Base-by-base conservation (phyloP, 306 rosid species). In the Cyclanthera cordifolia region DNA sequence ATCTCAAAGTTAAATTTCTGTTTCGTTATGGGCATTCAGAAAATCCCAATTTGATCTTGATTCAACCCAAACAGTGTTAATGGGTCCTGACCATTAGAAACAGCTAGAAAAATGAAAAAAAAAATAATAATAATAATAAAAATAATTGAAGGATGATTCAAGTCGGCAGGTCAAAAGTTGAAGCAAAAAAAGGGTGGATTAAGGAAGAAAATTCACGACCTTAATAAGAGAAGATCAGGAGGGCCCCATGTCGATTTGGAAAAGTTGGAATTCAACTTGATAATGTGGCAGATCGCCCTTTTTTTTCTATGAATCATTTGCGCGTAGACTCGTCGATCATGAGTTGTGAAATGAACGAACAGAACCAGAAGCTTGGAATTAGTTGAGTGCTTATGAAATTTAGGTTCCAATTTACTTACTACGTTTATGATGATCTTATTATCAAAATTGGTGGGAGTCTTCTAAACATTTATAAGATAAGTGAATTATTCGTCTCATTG, bases 121-220 rank as follows among this genome's bases (percentile, higher is more conserved):
- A n/a, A n/a, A n/a, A n/a, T n/a, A n/a, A n/a, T n/a, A n/a, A n/a
- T n/a, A n/a, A n/a, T n/a, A n/a, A n/a, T 21, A 15, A 45, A 23
- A 65, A 49, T 3, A 49, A 16, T 43, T 45, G 45, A 47, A 13
- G 70, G 11, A 21, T 15, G 21, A 45, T 65, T 65, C 50, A 41
- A 65, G 53, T 65, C 21, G 70, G 70, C 53, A 41, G 53, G 53
- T 65, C 70, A 65, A 65, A 65, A 65, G 47, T 8, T n/a, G 45
- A 63, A 3, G 20, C 3, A 5, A 46, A 65, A 30, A 15, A 65
- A 65, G 25, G 5, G 34, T 28, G 15, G 32, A 43, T 51, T 19
- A 52, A 43, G 52, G 21, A 28, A 64, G 34, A 64, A 37, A 64
- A 20, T 11, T 63, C 12, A 20, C 2, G 6, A 63, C 51, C 69